Conservation (phyloP, 2,329 filamentous ascomycete species). For the Nigrograna mackinnonii region DNA sequence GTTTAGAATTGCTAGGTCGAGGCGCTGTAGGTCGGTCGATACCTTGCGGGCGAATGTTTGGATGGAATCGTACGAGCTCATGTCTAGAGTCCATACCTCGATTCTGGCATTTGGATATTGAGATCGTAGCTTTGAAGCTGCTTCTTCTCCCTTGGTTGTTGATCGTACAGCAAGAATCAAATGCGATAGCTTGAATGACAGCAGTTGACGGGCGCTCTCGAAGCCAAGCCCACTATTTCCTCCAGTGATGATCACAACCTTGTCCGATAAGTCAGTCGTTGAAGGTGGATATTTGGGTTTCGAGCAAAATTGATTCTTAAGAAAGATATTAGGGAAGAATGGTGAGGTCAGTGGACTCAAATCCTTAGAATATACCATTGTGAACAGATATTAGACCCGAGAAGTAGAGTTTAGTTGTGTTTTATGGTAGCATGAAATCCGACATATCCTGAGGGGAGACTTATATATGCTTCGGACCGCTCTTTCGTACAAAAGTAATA, state of each 20-base stretch:
- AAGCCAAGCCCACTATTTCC: neutral
- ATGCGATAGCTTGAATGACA: neutral
- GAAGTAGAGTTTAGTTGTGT: too few relatives aligned
- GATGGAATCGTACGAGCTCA: slow-evolving; percentile 44
- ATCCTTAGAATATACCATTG: too few relatives aligned
- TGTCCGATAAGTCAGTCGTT: neutral
- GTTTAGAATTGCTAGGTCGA: slow-evolving; percentile 45
- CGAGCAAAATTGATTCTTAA: neutral
- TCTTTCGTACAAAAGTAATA: too few relatives aligned
- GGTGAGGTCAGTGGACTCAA: too few relatives aligned
- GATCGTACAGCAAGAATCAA: neutral
- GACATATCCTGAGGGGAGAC: too few relatives aligned
- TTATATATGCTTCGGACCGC: too few relatives aligned
- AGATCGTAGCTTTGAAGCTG: neutral
- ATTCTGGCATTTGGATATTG: slow-evolving; percentile 23
- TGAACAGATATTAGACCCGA: too few relatives aligned
- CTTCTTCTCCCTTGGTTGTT: neutral
- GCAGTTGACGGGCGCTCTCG: neutral
- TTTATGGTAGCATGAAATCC: too few relatives aligned
- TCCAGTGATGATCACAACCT: neutral
- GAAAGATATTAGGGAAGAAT: neutral
- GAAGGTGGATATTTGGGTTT: neutral
- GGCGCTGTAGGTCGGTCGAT: slow-evolving; percentile 19
- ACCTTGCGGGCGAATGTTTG: slow-evolving; percentile 32
- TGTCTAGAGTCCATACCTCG: slow-evolving; percentile 52